Base-by-base conservation (phyloP, 1,284 basidiomycete species). In the Cryptococcus depauperatus region DNA sequence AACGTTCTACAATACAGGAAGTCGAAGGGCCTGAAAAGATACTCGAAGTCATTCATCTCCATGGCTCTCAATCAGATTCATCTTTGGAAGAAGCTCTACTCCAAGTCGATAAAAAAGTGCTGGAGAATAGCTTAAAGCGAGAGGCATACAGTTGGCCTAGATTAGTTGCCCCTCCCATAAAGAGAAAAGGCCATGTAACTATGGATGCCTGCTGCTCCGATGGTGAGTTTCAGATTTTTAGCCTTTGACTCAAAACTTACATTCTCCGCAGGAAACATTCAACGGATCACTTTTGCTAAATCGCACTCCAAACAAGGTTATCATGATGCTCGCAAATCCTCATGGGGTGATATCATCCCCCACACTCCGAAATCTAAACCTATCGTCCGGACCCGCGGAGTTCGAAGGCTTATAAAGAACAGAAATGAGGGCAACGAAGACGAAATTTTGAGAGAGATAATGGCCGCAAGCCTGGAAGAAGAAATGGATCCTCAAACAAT, bases 301-400 rank as follows among this genome's bases (percentile, higher is more conserved):
- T 91, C 89, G 1, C 86, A 91, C 68, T 92, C 92, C 7, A 92
- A 89, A 66, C 92, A 97, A 63, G 78, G 81, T 0, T 98, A 83
- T 64, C 91, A 97, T 61, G 95, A 98, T 65, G 91, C 92, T 1
- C 81, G 93, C 37, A 97, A 97, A 71, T 80, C 85, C 0, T 74
- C 71, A 18, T 96, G 92, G 90, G 95, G 95, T 10, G 95, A 98
- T 66, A 75, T 89, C 10, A 97, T 95, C 71, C 93, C 95, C 4
- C 91, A 97, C 66, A 70, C 74, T 16, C 77, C 85, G 3, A 87
- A 86, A 66, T 84, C 83, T 60, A 65, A 74, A 16, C 78, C 82
- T 0, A 78, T 84, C 47, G 77, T 81, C 57, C 81, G 84, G 13
- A 52, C 46, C 8, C 58, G 71, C 29, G 70, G 70, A 2, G 50